Conservation (phyloP, 2,329 filamentous ascomycete genomes). For the Scedosporium apiospermum region DNA sequence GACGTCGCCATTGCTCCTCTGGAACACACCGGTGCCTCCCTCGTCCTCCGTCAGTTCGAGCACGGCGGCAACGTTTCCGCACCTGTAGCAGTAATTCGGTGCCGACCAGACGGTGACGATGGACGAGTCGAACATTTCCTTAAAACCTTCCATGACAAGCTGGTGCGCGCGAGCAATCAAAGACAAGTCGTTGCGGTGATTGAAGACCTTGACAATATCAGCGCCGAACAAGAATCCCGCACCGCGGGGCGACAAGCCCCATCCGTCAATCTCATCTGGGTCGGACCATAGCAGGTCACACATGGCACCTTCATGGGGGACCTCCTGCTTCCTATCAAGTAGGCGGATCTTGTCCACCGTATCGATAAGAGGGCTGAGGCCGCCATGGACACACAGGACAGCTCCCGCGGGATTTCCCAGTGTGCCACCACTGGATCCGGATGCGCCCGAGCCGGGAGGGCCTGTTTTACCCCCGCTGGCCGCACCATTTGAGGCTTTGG, state of each 20-base stretch:
- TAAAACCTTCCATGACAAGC: conserved; percentile 98
- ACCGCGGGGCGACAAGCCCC: conserved; percentile 87
- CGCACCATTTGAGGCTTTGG: conserved; percentile 17
- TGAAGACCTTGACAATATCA: conserved; percentile 94
- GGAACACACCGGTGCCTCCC: conserved; percentile 60
- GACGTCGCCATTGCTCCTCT: conserved; percentile 62
- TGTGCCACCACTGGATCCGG: conserved; percentile 55
- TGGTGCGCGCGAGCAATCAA: conserved; percentile 93
- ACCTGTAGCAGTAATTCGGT: conserved; percentile 94
- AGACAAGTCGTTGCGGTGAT: conserved; percentile 84
- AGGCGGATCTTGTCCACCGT: conserved; percentile 92
- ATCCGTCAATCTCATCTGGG: conserved; percentile 94
- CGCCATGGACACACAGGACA: conserved; percentile 91
- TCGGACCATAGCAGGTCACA: conserved; percentile 98
- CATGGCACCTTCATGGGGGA: conserved; percentile 97
- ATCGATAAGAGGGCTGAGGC: conserved; percentile 83
- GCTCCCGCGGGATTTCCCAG: conserved; percentile 65
- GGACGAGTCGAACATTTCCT: conserved; percentile 94
- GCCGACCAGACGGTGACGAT: conserved; percentile 99
- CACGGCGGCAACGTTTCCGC: conserved; percentile 91
- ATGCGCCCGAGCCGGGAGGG: conserved; percentile 70
- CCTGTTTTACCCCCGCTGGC: conserved; percentile 40
- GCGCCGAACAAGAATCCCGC: conserved; percentile 93
- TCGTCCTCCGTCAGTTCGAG: conserved; percentile 86
- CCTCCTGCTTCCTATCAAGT: conserved; percentile 93